Base-by-base conservation (phyloP, 2,329 filamentous ascomycete species). In the Cadophora sp. region DNA sequence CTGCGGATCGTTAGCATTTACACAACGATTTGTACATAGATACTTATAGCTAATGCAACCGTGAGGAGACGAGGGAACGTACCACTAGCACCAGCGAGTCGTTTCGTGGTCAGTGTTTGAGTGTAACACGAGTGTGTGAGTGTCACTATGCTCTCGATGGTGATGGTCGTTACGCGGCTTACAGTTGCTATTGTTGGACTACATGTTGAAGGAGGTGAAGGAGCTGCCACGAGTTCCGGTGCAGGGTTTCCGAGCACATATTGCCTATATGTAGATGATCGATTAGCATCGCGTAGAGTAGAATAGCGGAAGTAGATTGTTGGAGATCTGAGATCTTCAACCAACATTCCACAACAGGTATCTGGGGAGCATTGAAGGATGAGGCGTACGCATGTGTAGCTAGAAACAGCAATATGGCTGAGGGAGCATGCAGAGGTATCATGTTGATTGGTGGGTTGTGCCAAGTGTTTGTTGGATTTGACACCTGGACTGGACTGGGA, bases 51-150 rank as follows among this genome's bases (percentile, higher is more conserved):
- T 22, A 20, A 8, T 24, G 5, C 13, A 48, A 30, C 27, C 2
- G n/a, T 5, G n/a, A 39, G 14, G 18, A 20, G 27, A 8, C 22
- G 18, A 39, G 33, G 18, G 30, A n/a, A 43, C 55, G 8, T 41
- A 58, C 55, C 33, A 41, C 55, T 58, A 24, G 55, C 36, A 24
- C 36, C 50, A 53, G 50, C 24, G 30, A 33, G 33, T 7, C 48
- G 53, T 48, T 59, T 60, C 47, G 47, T 68, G 67, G 72, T 64
- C 6, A 69, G 63, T 14, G 74, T 77, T 43, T 71, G 65, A 1
- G 74, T 77, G 68, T 74, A 76, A 68, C 76, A 78, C 5, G 69
- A 65, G 30, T 71, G 71, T 8, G 65, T 67, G 5, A 65, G 41
- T 16, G 65, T 62, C 16, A 66, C n/a, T 24, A 67, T 45, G 14